Evolutionary conservation across 2,329 filamentous ascomycete genomes (phyloP).

Genomic region (Trichoderma harzianum): DNA sequence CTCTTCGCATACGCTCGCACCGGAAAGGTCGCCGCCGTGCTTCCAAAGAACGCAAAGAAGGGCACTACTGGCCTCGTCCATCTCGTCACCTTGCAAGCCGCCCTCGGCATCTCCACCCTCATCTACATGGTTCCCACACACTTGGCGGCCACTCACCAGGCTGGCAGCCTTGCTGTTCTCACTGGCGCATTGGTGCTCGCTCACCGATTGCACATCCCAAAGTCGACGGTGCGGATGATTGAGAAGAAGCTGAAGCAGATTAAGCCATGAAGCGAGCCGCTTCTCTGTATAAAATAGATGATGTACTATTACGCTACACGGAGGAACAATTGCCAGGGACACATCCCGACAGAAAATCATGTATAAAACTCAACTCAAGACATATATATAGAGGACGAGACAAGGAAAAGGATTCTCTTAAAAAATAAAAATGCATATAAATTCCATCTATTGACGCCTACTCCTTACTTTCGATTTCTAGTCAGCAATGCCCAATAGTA

Average conservation of each 20-base stretch:
- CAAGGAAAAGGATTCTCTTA: background rate
- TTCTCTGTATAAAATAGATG: background rate
- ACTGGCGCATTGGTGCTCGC: slow-evolving; percentile 79
- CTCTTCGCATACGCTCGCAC: slow-evolving; percentile 79
- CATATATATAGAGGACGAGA: background rate
- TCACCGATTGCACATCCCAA: slow-evolving; percentile 72
- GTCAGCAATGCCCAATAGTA: background rate
- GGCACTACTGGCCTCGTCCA: slow-evolving; percentile 78
- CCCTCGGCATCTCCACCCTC: slow-evolving; percentile 83
- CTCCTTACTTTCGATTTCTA: background rate
- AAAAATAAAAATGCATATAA: background rate
- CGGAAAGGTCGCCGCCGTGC: slow-evolving; percentile 51
- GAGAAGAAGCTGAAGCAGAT: slow-evolving; percentile 45
- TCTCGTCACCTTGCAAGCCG: slow-evolving; percentile 75
- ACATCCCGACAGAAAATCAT: background rate
- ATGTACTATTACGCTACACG: background rate
- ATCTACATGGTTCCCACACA: slow-evolving; percentile 91
- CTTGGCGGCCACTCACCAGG: slow-evolving; percentile 88
- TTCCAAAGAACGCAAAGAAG: slow-evolving; percentile 63
- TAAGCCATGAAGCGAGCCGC: slow-evolving; percentile 4
- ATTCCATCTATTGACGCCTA: slow-evolving; percentile 7
- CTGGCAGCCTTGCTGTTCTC: slow-evolving; percentile 79
- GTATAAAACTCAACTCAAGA: slow-evolving; percentile 14
- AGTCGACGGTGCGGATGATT: slow-evolving; percentile 58
- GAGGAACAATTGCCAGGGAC: background rate